Conservation (phyloP, 495 filamentous ascomycete genomes). For the Podospora tetraspora region DNA sequence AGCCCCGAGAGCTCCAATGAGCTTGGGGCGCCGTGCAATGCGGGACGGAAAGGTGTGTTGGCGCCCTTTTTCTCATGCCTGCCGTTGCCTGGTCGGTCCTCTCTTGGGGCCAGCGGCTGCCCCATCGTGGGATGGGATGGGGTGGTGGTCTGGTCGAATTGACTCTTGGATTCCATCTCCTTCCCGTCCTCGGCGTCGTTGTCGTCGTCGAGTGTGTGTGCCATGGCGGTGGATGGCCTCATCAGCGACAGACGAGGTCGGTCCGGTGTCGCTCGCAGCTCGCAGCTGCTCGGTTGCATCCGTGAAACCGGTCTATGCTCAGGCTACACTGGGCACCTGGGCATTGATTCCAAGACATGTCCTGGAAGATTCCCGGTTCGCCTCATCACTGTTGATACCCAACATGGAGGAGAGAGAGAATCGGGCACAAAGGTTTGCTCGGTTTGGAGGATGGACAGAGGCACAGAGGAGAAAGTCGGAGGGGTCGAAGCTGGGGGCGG, state of each 20-base stretch:
- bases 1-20: conserved; percentile 28
- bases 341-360: not conserved
- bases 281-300: conserved; percentile 2
- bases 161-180: not conserved
- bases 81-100: conserved; percentile 17
- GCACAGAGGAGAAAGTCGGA: conserved; percentile 10
- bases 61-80: conserved; percentile 16
- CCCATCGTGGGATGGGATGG: too few relatives aligned
- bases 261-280: not conserved
- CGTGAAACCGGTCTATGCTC: not conserved
- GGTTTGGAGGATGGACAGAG: conserved; percentile 5
- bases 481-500: not conserved
- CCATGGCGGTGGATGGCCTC: not conserved
- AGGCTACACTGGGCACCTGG: not conserved
- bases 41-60: conserved; percentile 25
- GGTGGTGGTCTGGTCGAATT: too few relatives aligned
- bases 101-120: conserved; percentile 5
- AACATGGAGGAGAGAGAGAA: conserved; percentile 16
- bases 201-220: conserved; percentile 1
- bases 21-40: conserved; percentile 8
- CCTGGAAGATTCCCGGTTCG: not conserved
- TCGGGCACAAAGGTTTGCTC: conserved; percentile 28
- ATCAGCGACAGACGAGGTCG: not conserved
- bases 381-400: conserved; percentile 29
- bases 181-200: not conserved